phyloP scores from a whole-genome alignment of 129 eudicot genomes.

The Rutidosis leptorrhynchoides region DNA sequence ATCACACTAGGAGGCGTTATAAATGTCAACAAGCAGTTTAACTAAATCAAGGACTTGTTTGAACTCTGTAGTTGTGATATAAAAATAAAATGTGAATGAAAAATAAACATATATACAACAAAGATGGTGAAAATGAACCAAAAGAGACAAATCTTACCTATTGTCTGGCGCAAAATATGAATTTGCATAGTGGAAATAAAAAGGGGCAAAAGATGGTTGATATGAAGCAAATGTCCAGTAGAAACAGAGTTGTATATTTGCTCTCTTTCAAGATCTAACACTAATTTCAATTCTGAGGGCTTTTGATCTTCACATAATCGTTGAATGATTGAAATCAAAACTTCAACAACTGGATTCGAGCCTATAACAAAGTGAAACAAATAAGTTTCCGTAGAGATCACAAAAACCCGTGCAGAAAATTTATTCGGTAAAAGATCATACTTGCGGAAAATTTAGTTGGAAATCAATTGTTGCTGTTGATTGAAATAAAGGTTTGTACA shows the following conservation, averaged over 20 bases:
- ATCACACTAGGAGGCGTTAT: conserved; percentile 28
- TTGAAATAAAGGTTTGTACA: too few relatives aligned
- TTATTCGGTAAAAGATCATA: conserved; percentile 20
- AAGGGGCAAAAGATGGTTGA: conserved; percentile 61
- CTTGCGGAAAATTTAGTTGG: too few relatives aligned
- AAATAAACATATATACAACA: neutral
- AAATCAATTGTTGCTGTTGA: too few relatives aligned
- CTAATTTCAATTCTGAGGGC: conserved; percentile 34
- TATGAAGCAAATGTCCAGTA: conserved; percentile 39
- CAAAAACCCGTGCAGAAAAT: neutral
- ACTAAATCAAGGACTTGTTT: conserved; percentile 49
- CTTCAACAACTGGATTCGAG: conserved; percentile 53
- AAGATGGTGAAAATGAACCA: neutral
- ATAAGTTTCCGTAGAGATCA: neutral
- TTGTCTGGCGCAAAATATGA: conserved; percentile 37
- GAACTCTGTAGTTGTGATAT: conserved; percentile 45
- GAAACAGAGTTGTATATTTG: conserved; percentile 35
- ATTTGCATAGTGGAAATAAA: conserved; percentile 51
- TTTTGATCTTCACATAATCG: conserved; percentile 57
- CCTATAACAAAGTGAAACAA: too few relatives aligned
- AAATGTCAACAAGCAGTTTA: conserved; percentile 40
- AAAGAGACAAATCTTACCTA: conserved; percentile 44
- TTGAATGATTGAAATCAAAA: conserved; percentile 43
- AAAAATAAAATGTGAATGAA: neutral
- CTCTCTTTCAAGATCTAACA: conserved; percentile 44